Percentiles rank a stretch among this genome's conserved stretches.
Evolutionary conservation across 2,329 filamentous ascomycete genomes (phyloP).

Genomic region (Microcera coccophila): DNA sequence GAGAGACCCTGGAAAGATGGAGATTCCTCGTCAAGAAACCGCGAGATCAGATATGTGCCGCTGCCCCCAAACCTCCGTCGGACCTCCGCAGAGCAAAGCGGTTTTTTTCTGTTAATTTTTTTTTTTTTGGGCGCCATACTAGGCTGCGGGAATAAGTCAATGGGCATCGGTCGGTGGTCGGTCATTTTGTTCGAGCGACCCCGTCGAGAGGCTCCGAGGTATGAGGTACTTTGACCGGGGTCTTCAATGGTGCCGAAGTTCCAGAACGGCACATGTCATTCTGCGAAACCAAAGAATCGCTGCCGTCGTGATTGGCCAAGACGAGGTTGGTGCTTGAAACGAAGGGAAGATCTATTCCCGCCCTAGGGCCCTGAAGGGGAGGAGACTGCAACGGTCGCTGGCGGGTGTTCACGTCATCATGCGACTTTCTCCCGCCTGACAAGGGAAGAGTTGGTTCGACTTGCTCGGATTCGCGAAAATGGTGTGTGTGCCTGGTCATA

Average conservation of each 20-base stretch:
- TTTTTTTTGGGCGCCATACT: background rate
- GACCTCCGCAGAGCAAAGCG: background rate
- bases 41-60: background rate
- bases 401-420: background rate
- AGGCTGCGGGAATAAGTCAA: background rate
- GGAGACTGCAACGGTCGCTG: background rate
- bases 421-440: background rate
- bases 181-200: too few relatives aligned
- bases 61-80: background rate
- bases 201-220: background rate
- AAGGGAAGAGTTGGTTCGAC: too few relatives aligned
- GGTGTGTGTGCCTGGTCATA: background rate
- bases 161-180: too few relatives aligned
- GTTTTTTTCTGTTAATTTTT: background rate
- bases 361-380: background rate
- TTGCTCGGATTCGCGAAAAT: background rate
- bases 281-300: background rate
- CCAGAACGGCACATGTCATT: background rate
- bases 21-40: background rate
- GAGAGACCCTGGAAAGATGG: background rate
- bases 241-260: background rate
- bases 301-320: background rate
- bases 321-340: too few relatives aligned
- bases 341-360: background rate
- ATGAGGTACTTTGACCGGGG: background rate